These are phyloP conservation scores for Apiospora aurea DNA, from an alignment of 2,329 filamentous ascomycete species.

Conservation along the genomic window DNA sequence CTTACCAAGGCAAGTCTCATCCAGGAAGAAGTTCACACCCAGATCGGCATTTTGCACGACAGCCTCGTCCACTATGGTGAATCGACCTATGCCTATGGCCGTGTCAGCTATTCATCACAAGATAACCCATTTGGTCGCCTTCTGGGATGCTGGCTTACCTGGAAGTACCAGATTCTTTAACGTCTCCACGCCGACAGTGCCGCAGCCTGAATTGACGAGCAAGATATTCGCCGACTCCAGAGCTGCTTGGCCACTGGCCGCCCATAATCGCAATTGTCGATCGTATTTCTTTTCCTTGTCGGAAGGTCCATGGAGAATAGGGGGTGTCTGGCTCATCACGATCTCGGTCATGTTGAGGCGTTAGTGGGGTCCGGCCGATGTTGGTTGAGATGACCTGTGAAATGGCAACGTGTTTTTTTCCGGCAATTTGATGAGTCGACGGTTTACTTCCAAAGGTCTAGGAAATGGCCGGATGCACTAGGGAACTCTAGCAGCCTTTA, in stretches of 20 bases:
- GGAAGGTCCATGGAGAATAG: slow-evolving; percentile 59
- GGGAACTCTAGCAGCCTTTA: not conserved
- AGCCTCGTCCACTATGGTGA: slow-evolving; percentile 86
- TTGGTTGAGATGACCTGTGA: not conserved
- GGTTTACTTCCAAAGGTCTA: not conserved
- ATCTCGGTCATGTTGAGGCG: slow-evolving; percentile 51
- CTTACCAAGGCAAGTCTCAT: slow-evolving; percentile 77
- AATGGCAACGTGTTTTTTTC: not conserved
- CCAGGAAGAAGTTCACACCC: slow-evolving; percentile 96
- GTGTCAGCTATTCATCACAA: slow-evolving; percentile 33
- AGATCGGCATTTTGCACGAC: slow-evolving; percentile 82
- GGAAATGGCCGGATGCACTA: not conserved
- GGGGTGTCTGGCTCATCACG: slow-evolving; percentile 53
- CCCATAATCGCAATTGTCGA: slow-evolving; percentile 93
- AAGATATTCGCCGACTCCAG: slow-evolving; percentile 92
- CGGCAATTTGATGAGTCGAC: not conserved
- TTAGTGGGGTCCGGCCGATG: not conserved
- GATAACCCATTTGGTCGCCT: not conserved
- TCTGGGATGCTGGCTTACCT: slow-evolving; percentile 51
- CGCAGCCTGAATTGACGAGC: slow-evolving; percentile 85
- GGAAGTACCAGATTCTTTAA: slow-evolving; percentile 98
- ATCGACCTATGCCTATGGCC: slow-evolving; percentile 78
- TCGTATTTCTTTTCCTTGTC: slow-evolving; percentile 85
- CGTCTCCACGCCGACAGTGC: slow-evolving; percentile 86
- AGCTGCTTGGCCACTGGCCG: slow-evolving; percentile 86